Evolutionary conservation across 768 basidiomycete genomes (phyloP), one percentile per base, ranked within the genome.

Genomic region (Termitomyces sp.): DNA sequence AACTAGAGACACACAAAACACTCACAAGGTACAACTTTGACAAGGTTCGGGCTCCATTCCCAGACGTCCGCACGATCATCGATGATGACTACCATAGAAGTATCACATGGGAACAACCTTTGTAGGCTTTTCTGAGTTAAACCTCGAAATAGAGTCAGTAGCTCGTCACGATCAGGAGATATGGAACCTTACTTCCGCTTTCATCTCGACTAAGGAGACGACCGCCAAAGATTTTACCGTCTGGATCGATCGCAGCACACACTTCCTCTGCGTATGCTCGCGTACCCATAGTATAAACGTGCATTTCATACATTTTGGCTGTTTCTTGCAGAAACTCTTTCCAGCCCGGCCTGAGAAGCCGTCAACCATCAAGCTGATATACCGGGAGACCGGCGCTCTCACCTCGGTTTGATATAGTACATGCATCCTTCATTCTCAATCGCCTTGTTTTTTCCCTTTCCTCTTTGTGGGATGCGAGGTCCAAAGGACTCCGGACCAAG

Each of bases 271-370:
- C 97, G 74, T 98, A 99, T 49, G 94, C 89, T 49, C 97, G 87
- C 31, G 96, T 98, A 58, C 97, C 97, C 96, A 98, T 98, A 29
- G 96, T 99, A 75, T 99, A 99, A 51, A 99, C 96, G 72, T 98
- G 97, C 94, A 98, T 94, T 76, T 98, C 96, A 74, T 96, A 99
- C 69, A 91, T 87, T 54, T 79, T 76, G 40, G 91, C 83, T 65
- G 90, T 83, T 49, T 81, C 79, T 62, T 77, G 76, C 56, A 99
- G 79, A 73, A 99, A 98, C 51, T 85, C 81, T 59, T 80, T 76
- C 76, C 94, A 84, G n/a, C 94, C 92, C 8, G 95, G 95, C 66
- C 95, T 81, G 56, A 71, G 54, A 63, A 65, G 46, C 47, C 58
- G 59, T 64, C 60, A 65, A 47, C n/a, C 47, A 36, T 9, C 46